Evolutionary conservation across 73 alveolate genomes (phyloP).

Genomic region (Paramecium caudatum): DNA sequence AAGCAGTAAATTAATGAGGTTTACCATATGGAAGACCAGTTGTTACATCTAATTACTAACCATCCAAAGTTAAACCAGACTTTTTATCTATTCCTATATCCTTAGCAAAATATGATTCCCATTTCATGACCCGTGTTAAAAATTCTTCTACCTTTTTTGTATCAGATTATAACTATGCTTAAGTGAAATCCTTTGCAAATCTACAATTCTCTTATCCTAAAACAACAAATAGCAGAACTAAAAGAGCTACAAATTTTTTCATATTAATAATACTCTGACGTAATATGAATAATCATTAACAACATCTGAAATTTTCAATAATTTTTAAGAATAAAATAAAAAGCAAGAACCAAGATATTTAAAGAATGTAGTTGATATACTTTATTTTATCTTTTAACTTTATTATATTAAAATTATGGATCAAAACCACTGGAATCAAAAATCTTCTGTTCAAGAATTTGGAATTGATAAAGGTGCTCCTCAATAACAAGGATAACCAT

Average conservation of each 20-base stretch:
- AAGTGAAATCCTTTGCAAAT: slow-evolving; percentile 72
- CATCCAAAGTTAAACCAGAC: slow-evolving; percentile 77
- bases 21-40: slow-evolving; percentile 78
- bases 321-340: too few species aligned
- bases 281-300: too few species aligned
- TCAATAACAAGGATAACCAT: slow-evolving; percentile 21
- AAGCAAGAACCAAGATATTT: too few species aligned
- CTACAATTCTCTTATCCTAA: slow-evolving; percentile 69
- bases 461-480: slow-evolving; percentile 23
- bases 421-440: slow-evolving; percentile 15
- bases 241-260: background rate
- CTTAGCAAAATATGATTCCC: slow-evolving; percentile 73
- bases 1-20: slow-evolving; percentile 60
- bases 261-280: slow-evolving; percentile 12
- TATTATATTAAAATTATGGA: slow-evolving; percentile 26
- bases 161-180: slow-evolving; percentile 51
- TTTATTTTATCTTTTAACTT: too few species aligned
- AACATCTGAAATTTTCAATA: too few species aligned
- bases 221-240: background rate
- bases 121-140: slow-evolving; percentile 22
- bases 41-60: slow-evolving; percentile 75
- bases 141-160: slow-evolving; percentile 25
- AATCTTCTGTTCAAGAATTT: slow-evolving; percentile 2
- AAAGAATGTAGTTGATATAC: too few species aligned
- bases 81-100: slow-evolving; percentile 73